Evolutionary conservation across 345 rosid genomes (phyloP).

Genomic region (Linum tenue): DNA sequence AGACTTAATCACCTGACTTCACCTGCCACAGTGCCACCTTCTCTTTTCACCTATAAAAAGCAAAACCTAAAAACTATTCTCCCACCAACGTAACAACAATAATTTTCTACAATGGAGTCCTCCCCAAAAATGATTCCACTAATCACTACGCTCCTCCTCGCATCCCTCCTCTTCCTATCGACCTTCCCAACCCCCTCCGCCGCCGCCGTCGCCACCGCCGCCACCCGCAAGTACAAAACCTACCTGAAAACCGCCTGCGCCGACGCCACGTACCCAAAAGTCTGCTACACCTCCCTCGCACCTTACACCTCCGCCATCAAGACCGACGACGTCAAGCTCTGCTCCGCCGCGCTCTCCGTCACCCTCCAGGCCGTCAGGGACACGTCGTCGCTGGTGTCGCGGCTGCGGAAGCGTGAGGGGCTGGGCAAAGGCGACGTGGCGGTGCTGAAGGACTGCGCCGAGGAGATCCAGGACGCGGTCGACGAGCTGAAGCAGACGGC

Average conservation of each 20-base stretch:
- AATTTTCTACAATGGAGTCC: too few species aligned
- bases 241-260: conserved; percentile 47
- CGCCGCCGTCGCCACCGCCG: conserved; percentile 7
- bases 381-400: conserved; percentile 21
- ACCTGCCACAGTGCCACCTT: too few species aligned
- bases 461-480: conserved; percentile 32
- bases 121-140: too few species aligned
- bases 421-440: conserved; percentile 30
- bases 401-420: conserved; percentile 20
- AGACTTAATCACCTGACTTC: too few species aligned
- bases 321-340: conserved; percentile 44
- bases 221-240: conserved; percentile 26
- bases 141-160: neutral
- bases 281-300: conserved; percentile 50
- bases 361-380: conserved; percentile 31
- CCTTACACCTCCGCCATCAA: conserved; percentile 37
- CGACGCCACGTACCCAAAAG: conserved; percentile 40
- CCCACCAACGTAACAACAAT: too few species aligned
- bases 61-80: too few species aligned
- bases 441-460: conserved; percentile 42
- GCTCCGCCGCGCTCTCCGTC: conserved; percentile 37
- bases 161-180: neutral
- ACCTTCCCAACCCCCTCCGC: neutral
- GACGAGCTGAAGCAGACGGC: conserved; percentile 46
- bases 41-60: too few species aligned